Conservation (phyloP, 2,329 filamentous ascomycete species). For the Cladosporium sp. region DNA sequence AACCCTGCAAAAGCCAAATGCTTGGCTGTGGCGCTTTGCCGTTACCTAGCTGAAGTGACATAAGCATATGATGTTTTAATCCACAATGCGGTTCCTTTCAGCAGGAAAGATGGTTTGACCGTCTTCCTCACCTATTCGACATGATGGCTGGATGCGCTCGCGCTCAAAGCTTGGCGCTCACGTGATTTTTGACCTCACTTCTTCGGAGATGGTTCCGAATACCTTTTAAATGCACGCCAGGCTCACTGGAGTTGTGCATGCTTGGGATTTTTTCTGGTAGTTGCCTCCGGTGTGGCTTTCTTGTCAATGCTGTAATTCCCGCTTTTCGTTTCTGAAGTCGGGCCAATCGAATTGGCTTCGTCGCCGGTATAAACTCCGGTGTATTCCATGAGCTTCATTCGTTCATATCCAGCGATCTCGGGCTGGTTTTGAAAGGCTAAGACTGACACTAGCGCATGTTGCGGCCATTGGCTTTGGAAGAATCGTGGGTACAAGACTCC, state of each 20-base stretch:
- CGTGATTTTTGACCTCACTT: constrained; percentile 18
- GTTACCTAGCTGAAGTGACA: not conserved
- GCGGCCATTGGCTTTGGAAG: not conserved
- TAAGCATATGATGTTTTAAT: not conserved
- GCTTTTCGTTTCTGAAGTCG: not conserved
- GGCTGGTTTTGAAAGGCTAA: not conserved
- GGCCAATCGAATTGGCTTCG: not conserved
- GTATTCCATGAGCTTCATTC: not conserved
- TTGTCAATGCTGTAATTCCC: not conserved
- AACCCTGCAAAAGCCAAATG: not conserved
- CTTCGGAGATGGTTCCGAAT: constrained; percentile 7
- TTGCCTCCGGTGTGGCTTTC: not conserved
- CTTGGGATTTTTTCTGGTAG: not conserved
- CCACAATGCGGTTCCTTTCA: not conserved
- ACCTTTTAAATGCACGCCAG: not conserved
- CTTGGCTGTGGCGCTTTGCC: not conserved
- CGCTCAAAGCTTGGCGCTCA: constrained; percentile 11
- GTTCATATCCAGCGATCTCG: not conserved
- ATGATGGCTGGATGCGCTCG: not conserved
- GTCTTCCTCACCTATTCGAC: not conserved
- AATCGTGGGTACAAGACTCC: not conserved
- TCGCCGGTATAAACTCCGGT: constrained; percentile 8
- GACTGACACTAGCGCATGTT: not conserved
- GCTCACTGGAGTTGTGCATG: not conserved
- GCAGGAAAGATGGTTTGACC: not conserved